Conservation (phyloP, 2,329 filamentous ascomycete species). For the Cladophialophora exuberans region DNA sequence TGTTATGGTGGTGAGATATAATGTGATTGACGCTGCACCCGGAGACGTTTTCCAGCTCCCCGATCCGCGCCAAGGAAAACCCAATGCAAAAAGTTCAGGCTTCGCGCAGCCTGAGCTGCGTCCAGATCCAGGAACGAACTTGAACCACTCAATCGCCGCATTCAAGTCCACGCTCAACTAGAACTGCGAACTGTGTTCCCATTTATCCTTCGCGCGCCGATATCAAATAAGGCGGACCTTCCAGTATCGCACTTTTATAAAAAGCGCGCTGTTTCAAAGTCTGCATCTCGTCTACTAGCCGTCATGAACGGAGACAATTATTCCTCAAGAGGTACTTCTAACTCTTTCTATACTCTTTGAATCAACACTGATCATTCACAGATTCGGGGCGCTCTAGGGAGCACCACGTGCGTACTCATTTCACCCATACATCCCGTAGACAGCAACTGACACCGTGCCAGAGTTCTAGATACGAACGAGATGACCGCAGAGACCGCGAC, state of each 20-base stretch:
- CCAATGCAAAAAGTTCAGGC: background rate
- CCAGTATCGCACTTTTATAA: too few relatives aligned
- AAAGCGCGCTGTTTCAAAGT: background rate
- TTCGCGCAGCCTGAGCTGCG: background rate
- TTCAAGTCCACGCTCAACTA: too few relatives aligned
- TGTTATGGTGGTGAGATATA: too few relatives aligned
- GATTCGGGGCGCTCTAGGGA: conserved; percentile 58
- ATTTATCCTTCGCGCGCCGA: too few relatives aligned
- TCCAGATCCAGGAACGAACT: background rate
- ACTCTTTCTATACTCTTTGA: background rate
- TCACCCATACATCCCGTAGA: background rate
- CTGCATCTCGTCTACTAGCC: conserved; percentile 21
- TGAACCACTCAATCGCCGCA: background rate
- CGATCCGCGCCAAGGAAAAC: conserved; percentile 7
- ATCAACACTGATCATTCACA: conserved; percentile 42
- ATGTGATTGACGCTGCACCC: too few relatives aligned
- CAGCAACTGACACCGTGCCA: conserved; percentile 35
- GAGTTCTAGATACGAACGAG: conserved; percentile 53
- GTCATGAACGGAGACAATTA: conserved; percentile 87
- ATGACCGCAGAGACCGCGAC: conserved; percentile 45
- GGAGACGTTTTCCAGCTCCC: too few relatives aligned
- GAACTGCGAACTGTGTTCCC: too few relatives aligned
- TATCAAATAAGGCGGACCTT: too few relatives aligned
- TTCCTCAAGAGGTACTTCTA: conserved; percentile 69
- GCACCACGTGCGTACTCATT: conserved; percentile 49